Evolutionary conservation across 805 yeast genomes (phyloP), one percentile per base, ranked within the genome.

Genomic region (Wickerhamomyces queroliae): DNA sequence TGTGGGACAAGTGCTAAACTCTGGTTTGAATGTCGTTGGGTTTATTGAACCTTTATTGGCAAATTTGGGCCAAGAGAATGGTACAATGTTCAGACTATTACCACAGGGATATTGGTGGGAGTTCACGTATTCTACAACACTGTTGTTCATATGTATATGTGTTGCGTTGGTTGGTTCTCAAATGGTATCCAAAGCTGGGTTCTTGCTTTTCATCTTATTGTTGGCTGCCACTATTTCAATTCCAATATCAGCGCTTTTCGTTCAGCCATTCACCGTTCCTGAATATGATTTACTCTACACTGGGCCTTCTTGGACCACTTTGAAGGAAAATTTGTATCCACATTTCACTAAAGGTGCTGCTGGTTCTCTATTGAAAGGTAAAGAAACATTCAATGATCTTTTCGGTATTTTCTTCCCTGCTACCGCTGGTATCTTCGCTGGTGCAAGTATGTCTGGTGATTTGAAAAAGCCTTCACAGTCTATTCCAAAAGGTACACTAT

Each of bases 371-470:
- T 47, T 71, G 20, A 48, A 59, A 8, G 63, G 64, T 0, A 77
- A 72, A 13, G 98, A 91, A 58, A 87, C 81, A 1, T 88, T 91
- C 55, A 77, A 80, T 39, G 83, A 85, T 56, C 63, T 95, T 47
- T 93, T 93, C 72, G 98, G 98, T 3, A 86, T 93, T 33, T 88
- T 93, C 58, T 93, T 93, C 66, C 97, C 99, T 10, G 96, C 99
- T 1, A 91, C 99, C 0, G 96, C 98, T 7, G 99, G 99, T 42
- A 90, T 93, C 21, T 83, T 93, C 61, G 98, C 99, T 3, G 99
- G 99, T 15, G 97, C 99, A 2, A 85, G 95, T 19, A 93, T 93
- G 99, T 88, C 96, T 30, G 98, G 99, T 16, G 96, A 89, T 51
- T 69, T 93, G 46, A 66, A 74, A 40, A 79, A 74, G 40, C 99